Percentiles rank a stretch among this genome's conserved stretches.
phyloP scores from a whole-genome alignment of 73 alveolate genomes.

The Symbiodinium natans region DNA sequence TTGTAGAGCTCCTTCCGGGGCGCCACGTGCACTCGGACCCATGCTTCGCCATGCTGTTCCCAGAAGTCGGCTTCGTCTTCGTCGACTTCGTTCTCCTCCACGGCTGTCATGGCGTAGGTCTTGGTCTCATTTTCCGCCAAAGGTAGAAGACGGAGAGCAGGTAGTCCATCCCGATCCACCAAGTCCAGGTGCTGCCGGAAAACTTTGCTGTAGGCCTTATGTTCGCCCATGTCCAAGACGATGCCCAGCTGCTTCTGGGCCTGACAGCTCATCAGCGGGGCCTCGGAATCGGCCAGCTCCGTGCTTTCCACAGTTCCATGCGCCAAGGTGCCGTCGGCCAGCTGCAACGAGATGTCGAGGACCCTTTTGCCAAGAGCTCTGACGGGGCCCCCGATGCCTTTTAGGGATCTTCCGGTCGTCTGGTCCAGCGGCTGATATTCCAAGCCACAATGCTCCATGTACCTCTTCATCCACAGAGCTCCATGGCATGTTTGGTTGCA shows the following conservation, averaged over 20 bases:
- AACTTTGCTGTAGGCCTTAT: neutral
- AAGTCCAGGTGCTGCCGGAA: neutral
- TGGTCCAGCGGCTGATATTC: neutral
- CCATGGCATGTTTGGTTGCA: constrained; percentile 75
- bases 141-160: neutral
- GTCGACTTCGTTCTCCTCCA: neutral
- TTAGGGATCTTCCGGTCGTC: neutral
- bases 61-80: neutral
- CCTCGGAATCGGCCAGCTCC: neutral
- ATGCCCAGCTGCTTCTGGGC: constrained; percentile 15
- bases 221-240: neutral
- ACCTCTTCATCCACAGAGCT: neutral
- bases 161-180: constrained; percentile 28
- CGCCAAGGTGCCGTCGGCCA: neutral
- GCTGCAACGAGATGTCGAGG: neutral
- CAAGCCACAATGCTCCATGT: neutral
- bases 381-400: constrained; percentile 5
- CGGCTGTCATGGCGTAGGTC: neutral
- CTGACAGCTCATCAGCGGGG: constrained; percentile 10
- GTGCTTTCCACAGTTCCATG: neutral
- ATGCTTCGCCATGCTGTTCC: neutral
- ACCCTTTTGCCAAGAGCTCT: neutral
- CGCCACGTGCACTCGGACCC: neutral
- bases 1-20: neutral
- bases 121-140: no score